Evolutionary conservation across 345 rosid species (phyloP), one percentile per base, ranked within the genome.

Genomic region (Camelina neglecta): DNA sequence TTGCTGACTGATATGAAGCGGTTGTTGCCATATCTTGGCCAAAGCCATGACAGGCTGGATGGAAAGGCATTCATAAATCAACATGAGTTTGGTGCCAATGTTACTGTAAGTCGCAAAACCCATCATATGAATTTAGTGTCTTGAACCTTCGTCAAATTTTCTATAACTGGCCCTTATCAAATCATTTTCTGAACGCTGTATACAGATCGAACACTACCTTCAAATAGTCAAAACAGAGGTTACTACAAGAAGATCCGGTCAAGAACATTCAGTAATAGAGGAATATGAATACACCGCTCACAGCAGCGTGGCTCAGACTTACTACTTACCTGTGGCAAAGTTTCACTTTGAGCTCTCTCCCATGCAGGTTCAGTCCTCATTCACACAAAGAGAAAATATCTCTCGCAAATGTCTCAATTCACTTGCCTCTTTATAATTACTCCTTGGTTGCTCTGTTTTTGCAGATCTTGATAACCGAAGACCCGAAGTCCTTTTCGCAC

Each of bases 281-380:
- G 96, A 92, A 84, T 92, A 92, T 2, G 97, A 92, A 81, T 95
- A 89, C 85, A 95, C 97, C 1, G 97, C 98, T 9, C 98, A 92
- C 80, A 95, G 99, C 74, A 95, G 97, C 64, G 75, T 90, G 82
- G 85, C 82, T 24, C 89, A 92, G 72, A 88, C 83, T 75, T 31
- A 85, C 41, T 61, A 90, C 77, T 79, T 90, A 67, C 99, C 99
- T 1, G 91, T 81, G 11, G 87, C 90, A 23, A 92, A 92, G 76
- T 90, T 95, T 74, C 98, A 89, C 83, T 86, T 86, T 57, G 99
- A 92, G 89, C 95, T 88, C 82, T 95, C 99, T 62, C 99, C 99
- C 33, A 95, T 95, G 99, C 99, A 95, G 97, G 99, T 92, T 58
- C 59, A 47, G 67, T 50, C 5, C 66, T 29, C 39, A 47, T 45